These are phyloP conservation scores for Akanthomyces dipterigenus DNA, from an alignment of 2,329 filamentous ascomycete species.

Conservation along the genomic window DNA sequence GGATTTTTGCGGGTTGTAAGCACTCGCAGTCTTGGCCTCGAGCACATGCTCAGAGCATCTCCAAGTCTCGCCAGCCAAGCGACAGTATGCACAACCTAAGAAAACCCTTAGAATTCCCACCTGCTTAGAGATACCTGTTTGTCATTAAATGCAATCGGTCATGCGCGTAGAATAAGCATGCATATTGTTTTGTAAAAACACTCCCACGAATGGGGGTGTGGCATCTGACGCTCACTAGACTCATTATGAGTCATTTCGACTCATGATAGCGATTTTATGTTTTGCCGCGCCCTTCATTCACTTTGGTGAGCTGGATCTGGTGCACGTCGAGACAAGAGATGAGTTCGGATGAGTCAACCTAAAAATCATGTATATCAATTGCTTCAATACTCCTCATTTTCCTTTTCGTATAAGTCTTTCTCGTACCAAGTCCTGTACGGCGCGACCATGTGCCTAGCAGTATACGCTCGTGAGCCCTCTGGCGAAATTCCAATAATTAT, in stretches of 20 bases:
- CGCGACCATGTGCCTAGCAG: neutral
- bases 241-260: slow-evolving; percentile 8
- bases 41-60: too few relatives aligned
- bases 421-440: neutral
- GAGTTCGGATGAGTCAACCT: slow-evolving; percentile 6
- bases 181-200: neutral
- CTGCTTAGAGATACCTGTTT: too few relatives aligned
- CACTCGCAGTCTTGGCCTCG: too few relatives aligned
- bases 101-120: too few relatives aligned
- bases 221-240: slow-evolving; percentile 1
- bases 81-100: too few relatives aligned
- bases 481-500: neutral
- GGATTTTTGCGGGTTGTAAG: too few relatives aligned
- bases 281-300: neutral
- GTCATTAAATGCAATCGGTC: neutral
- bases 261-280: slow-evolving; percentile 5
- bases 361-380: neutral
- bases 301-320: too few relatives aligned
- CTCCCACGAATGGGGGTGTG: neutral
- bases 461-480: neutral
- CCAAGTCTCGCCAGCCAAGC: too few relatives aligned
- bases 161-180: neutral
- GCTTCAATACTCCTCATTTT: neutral
- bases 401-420: neutral
- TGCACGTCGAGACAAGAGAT: neutral